These are phyloP conservation scores for Camelina sativa DNA, from an alignment of 345 rosid genomes.

Conservation along the genomic window DNA sequence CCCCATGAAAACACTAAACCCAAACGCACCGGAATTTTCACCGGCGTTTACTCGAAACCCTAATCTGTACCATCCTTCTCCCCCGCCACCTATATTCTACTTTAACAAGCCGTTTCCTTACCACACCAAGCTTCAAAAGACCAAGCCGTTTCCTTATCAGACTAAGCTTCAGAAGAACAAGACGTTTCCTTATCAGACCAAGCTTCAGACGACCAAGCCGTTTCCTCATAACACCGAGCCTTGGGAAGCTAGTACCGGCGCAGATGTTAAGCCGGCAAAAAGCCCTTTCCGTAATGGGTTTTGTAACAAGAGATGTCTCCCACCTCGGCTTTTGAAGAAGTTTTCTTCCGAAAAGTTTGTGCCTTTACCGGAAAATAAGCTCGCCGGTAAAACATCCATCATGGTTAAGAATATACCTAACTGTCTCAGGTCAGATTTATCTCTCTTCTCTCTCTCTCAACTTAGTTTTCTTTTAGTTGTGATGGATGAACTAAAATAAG, in stretches of 20 bases:
- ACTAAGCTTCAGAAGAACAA: too few relatives aligned
- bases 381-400: slow-evolving; percentile 43
- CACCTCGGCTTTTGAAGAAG: slow-evolving; percentile 15
- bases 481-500: not conserved
- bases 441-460: not conserved
- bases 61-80: not conserved
- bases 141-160: too few relatives aligned
- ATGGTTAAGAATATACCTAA: slow-evolving; percentile 62
- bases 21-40: not conserved
- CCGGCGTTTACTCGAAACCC: not conserved
- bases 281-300: not conserved
- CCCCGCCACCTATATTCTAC: not conserved
- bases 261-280: not conserved
- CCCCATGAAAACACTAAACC: not conserved
- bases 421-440: slow-evolving; percentile 41
- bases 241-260: not conserved
- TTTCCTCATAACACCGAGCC: not conserved
- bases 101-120: not conserved
- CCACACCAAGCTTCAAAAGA: too few relatives aligned
- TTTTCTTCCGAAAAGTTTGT: not conserved
- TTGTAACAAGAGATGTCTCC: slow-evolving; percentile 19
- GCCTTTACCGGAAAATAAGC: not conserved
- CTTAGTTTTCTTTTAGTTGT: not conserved
- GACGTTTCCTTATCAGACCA: too few relatives aligned
- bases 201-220: too few relatives aligned